Percentiles rank a stretch among this genome's conserved stretches.
phyloP scores from a whole-genome alignment of 257 asterid species.

The Solanum habrochaites region DNA sequence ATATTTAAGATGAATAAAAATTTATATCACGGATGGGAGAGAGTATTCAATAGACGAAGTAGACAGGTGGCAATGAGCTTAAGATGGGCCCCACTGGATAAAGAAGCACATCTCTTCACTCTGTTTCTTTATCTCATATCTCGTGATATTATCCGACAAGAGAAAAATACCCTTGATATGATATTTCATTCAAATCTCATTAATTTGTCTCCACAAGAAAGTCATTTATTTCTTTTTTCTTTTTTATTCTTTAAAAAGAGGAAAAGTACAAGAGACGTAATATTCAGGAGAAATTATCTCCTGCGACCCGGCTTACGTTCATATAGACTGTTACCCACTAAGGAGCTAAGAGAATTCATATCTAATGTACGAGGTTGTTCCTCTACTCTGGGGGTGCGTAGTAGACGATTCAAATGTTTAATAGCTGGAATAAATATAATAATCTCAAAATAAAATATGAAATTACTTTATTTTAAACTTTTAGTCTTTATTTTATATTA shows the following conservation, averaged over 20 bases:
- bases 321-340: background rate
- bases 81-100: conserved; percentile 10
- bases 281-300: background rate
- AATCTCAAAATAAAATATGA: background rate
- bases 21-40: background rate
- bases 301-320: background rate
- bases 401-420: background rate
- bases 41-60: background rate
- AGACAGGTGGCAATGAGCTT: conserved; percentile 7
- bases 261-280: background rate
- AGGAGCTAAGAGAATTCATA: background rate
- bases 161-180: background rate
- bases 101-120: background rate
- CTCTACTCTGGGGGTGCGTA: background rate
- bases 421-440: background rate
- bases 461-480: background rate
- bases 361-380: background rate
- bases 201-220: background rate
- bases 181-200: background rate
- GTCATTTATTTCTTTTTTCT: background rate
- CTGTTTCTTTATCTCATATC: background rate
- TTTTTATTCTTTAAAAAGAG: background rate
- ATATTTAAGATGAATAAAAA: background rate
- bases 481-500: no score
- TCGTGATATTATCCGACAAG: background rate